Evolutionary conservation across 2,329 filamentous ascomycete species (phyloP).

Genomic region (Beauveria medogensis): DNA sequence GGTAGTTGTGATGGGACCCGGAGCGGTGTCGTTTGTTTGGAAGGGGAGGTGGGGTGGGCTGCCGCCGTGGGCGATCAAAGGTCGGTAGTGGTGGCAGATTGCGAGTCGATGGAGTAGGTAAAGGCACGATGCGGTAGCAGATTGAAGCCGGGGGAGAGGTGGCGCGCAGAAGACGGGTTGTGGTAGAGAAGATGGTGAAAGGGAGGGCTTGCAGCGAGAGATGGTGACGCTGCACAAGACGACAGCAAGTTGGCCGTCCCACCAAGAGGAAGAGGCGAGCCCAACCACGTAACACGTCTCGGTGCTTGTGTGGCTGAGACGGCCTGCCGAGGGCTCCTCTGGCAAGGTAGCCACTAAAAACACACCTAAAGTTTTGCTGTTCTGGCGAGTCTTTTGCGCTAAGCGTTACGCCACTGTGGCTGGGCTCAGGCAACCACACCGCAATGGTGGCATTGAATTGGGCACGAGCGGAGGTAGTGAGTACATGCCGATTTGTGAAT

Average conservation of each 20-base stretch:
- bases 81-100: not conserved
- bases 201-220: slow-evolving; percentile 3
- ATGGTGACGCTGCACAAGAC: slow-evolving; percentile 9
- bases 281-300: not conserved
- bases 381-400: not conserved
- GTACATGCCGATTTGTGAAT: not conserved
- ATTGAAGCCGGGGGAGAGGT: not conserved
- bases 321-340: not conserved
- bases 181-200: not conserved
- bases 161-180: not conserved
- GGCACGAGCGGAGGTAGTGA: not conserved
- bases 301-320: slow-evolving; percentile 2
- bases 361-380: not conserved
- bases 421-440: slow-evolving; percentile 3
- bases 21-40: slow-evolving; percentile 11
- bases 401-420: not conserved
- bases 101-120: not conserved
- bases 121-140: not conserved
- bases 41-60: slow-evolving; percentile 8
- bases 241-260: slow-evolving; percentile 8
- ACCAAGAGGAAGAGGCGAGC: slow-evolving; percentile 3
- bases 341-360: not conserved
- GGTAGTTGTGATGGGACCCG: slow-evolving; percentile 2
- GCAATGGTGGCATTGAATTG: not conserved
- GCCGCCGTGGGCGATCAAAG: not conserved